A percentile compares a stretch with the other conserved stretches of the same genome.
Evolutionary conservation across 371 early-diverging fungal species (phyloP).

Genomic region (Lichtheimia hyalospora): DNA sequence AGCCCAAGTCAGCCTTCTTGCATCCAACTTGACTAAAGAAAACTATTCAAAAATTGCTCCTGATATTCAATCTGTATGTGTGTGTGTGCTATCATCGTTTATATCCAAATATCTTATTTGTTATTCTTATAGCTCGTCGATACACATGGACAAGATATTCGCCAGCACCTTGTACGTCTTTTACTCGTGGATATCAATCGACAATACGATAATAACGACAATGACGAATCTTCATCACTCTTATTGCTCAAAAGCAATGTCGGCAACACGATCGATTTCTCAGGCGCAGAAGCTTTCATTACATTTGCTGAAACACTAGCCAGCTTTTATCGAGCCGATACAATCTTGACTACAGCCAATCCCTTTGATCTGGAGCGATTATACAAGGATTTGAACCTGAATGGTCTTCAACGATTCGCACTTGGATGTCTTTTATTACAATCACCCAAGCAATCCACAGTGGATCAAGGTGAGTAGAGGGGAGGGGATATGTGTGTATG

Average conservation of each 20-base stretch:
- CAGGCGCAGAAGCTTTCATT: conserved; percentile 32
- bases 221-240: conserved; percentile 33
- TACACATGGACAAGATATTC: conserved; percentile 57
- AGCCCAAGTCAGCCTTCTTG: conserved; percentile 60
- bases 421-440: conserved; percentile 46
- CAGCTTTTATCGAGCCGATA: conserved; percentile 46
- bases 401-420: conserved; percentile 45
- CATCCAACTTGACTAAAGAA: conserved; percentile 54
- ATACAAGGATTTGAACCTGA: conserved; percentile 38
- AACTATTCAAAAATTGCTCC: conserved; percentile 49
- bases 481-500: not conserved
- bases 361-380: conserved; percentile 36
- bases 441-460: conserved; percentile 35
- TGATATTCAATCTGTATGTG: conserved; percentile 57
- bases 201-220: conserved; percentile 9
- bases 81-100: not conserved
- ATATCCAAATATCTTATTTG: not conserved
- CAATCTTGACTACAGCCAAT: conserved; percentile 1
- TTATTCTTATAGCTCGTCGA: conserved; percentile 46
- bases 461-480: conserved; percentile 46
- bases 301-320: conserved; percentile 47
- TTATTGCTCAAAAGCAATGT: conserved; percentile 53
- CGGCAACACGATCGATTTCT: conserved; percentile 18
- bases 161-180: conserved; percentile 55
- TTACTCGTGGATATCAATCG: conserved; percentile 46